A percentile compares a stretch with the other conserved stretches of the same genome.
Evolutionary conservation across 164 flowering plant species (phyloP).

Genomic region (Berberis vulgaris): DNA sequence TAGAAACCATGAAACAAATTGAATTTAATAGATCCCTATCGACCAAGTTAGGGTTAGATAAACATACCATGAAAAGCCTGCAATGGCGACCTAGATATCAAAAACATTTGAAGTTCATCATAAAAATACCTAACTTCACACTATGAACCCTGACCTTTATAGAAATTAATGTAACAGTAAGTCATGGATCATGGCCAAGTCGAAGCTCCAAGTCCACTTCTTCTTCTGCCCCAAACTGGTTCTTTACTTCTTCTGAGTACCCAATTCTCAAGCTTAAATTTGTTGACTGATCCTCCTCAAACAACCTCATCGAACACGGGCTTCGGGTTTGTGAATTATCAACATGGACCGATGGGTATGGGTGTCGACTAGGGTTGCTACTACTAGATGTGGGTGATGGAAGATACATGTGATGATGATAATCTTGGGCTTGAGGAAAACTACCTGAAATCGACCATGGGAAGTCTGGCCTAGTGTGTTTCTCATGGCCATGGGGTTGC

Average conservation of each 20-base stretch:
- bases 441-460: constrained; percentile 11
- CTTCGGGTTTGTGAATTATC: constrained; percentile 1
- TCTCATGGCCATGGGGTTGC: background rate
- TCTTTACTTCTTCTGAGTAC: constrained; percentile 12
- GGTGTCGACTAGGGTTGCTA: background rate
- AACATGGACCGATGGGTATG: background rate
- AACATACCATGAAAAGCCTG: too few relatives aligned
- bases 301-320: constrained; percentile 10
- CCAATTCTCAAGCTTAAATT: constrained; percentile 17
- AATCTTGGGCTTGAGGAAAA: constrained; percentile 6
- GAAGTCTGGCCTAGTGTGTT: background rate
- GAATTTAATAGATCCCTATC: too few relatives aligned
- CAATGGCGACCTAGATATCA: too few relatives aligned
- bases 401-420: constrained; percentile 17
- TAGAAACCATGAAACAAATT: too few relatives aligned
- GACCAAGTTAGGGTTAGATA: too few relatives aligned
- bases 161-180: too few relatives aligned
- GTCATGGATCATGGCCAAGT: constrained; percentile 38
- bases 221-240: constrained; percentile 8
- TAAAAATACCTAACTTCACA: too few relatives aligned
- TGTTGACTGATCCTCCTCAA: constrained; percentile 18
- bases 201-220: constrained; percentile 59
- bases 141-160: too few relatives aligned
- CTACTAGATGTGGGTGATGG: constrained; percentile 9
- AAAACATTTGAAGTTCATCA: too few relatives aligned